Base-by-base conservation (phyloP, 345 rosid species). In the Gossypium bickii region DNA sequence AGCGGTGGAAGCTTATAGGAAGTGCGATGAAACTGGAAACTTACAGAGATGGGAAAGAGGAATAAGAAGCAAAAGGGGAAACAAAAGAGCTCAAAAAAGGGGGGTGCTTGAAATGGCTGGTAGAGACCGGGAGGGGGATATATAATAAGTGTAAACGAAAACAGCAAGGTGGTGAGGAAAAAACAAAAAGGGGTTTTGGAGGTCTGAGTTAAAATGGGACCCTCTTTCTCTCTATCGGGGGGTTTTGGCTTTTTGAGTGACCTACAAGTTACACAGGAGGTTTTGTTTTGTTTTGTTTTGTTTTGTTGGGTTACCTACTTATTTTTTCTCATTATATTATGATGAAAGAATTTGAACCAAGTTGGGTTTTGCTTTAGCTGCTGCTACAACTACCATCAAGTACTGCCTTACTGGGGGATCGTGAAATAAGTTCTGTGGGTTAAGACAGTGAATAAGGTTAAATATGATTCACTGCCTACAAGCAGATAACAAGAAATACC, bases 121-220 rank as follows among this genome's bases (percentile, higher is more conserved):
- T 0, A 58, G 62, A 22, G 78, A 72, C 44, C 56, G 13, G 4
- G 7, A 18, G 57, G 12, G 13, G 57, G 68, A 20, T 27, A 27
- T 34, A 34, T 34, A 34, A 34, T 24, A 78, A 77, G 78, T 70
- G 78, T 75, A 81, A 80, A 81, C 41, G 67, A 76, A 73, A 71
- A 77, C 68, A 45, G 76, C 71, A 59, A 72, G 67, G 63, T 25
- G 56, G 27, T 51, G 67, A 43, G 58, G 53, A 78, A 52, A 59
- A 17, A 62, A 74, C 67, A 56, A 73, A 79, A 78, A 51, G 74
- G 59, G 20, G 0, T 67, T 78, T 69, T 75, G 85, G 82, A 61
- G 70, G 47, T n/a, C 13, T 58, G 75, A 73, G 82, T 34, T 34
- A 34, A 34, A 34, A 34, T 34, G 84, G 85, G 52, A 83, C 88